phyloP scores from a whole-genome alignment of 371 early-diverging fungal species.

The Mucor circinelloides region DNA sequence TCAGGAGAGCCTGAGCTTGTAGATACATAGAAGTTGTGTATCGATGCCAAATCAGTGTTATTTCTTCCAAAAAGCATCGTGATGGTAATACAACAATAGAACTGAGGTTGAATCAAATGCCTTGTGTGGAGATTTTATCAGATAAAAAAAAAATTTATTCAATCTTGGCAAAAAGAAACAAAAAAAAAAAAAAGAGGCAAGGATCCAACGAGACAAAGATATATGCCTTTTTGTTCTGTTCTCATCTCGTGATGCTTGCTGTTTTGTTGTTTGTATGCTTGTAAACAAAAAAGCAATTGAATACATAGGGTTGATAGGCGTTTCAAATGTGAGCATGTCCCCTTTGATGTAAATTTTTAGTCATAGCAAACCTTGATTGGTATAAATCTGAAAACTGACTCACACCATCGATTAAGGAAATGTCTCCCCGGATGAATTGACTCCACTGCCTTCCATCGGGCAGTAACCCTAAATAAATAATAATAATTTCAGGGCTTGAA shows the following conservation, averaged over 20 bases:
- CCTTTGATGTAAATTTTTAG: conserved; percentile 1
- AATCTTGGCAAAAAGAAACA: neutral
- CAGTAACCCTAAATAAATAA: neutral
- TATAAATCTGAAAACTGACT: neutral
- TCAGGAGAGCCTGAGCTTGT: conserved; percentile 32
- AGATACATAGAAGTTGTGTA: conserved; percentile 28
- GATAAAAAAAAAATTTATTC: neutral
- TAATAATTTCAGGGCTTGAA: neutral
- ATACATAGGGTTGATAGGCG: neutral
- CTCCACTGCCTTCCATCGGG: neutral
- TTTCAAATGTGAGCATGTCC: neutral
- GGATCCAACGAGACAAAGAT: neutral
- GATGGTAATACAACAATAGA: conserved; percentile 8
- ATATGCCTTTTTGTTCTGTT: neutral
- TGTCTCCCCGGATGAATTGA: neutral
- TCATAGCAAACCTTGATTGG: neutral
- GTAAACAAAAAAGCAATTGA: neutral
- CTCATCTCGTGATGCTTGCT: neutral
- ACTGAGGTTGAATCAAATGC: neutral
- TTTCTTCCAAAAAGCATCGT: conserved; percentile 29
- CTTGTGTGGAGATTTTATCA: conserved; percentile 4
- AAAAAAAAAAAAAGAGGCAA: neutral
- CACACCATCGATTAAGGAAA: neutral
- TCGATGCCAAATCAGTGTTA: conserved; percentile 13
- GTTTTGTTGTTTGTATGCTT: neutral